Evolutionary conservation across 169 alveolate species (phyloP).

Genomic region (Cryptosporidium muris): DNA sequence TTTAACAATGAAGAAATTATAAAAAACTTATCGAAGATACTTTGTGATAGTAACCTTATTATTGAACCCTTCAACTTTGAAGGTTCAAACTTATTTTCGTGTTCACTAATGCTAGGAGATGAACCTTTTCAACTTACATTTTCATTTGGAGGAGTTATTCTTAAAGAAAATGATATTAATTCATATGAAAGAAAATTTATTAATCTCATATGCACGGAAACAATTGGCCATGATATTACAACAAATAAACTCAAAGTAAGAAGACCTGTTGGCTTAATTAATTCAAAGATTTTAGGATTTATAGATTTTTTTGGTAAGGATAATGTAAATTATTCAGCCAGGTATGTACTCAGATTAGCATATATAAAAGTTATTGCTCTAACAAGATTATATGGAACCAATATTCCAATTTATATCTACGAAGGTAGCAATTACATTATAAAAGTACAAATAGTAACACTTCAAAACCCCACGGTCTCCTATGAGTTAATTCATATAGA

Average conservation of each 20-base stretch:
- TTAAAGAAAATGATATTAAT: background rate
- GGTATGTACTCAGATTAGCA: conserved; percentile 1
- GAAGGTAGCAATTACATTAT: conserved; percentile 14
- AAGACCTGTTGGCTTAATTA: background rate
- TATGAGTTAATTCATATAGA: no score
- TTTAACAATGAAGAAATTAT: background rate
- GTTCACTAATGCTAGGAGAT: conserved; percentile 1
- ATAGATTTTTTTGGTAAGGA: conserved; percentile 14
- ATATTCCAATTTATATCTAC: conserved; percentile 6
- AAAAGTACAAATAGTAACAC: background rate
- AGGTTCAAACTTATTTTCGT: conserved; percentile 12
- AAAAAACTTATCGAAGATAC: background rate
- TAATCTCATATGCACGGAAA: background rate
- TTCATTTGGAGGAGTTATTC: conserved; percentile 4
- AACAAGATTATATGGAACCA: conserved; percentile 11
- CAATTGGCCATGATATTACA: background rate
- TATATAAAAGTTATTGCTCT: conserved; percentile 15
- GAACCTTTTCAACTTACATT: conserved; percentile 26
- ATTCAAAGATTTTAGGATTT: conserved; percentile 28
- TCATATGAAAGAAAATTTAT: background rate
- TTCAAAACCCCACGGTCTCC: no score
- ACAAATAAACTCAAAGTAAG: background rate
- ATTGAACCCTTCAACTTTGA: background rate
- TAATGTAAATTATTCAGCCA: no score
- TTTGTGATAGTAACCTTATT: background rate